Base-by-base conservation (phyloP, 192 early-diverging fungal species). In the Coemansia sp. region DNA sequence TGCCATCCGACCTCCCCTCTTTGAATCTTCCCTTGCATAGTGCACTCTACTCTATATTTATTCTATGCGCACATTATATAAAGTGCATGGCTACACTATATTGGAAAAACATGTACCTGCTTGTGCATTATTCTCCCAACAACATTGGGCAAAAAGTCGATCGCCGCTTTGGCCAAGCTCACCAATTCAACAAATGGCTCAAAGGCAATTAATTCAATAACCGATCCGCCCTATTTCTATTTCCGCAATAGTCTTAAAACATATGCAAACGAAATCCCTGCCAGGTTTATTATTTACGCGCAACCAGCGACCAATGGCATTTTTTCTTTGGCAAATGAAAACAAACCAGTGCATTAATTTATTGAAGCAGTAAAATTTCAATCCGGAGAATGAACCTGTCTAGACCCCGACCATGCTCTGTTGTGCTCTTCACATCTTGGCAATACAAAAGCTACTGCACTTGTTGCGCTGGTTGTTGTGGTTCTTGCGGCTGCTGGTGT, bases 1-100 rank as follows among this genome's bases (percentile, higher is more conserved):
- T 20, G 26, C 23, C 54, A 26, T 5, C 26, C 23, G 6, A 16
- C 39, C n/a, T 6, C 38, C 54, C 16, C 51, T 53, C 16, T n/a
- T n/a, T 41, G 39, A 16, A 41, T 41, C 39, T 41, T 64, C 61
- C 55, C 61, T 62, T 63, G 60, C 54, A 59, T 57, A 16, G 4
- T 16, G 56, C 57, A 64, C 61, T 70, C 53, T 58, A 64, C 61
- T 43, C 60, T 61, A 20, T 32, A 11, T 37, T 19, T 57, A 14
- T 27, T 54, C 22, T 54, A 23, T 27, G 27, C 52, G 27, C 20
- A 20, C 22, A 13, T 54, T 18, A 26, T 52, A 23, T 52, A 18
- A 52, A 20, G 12, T 52, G 23, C 23, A 52, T 45, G 41, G 41
- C 14, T 45, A 45, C 41, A 45, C 41, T 45, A 45, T n/a, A 45